Base-by-base conservation (phyloP, 2,329 filamentous ascomycete genomes). In the Verticillium dahliae region DNA sequence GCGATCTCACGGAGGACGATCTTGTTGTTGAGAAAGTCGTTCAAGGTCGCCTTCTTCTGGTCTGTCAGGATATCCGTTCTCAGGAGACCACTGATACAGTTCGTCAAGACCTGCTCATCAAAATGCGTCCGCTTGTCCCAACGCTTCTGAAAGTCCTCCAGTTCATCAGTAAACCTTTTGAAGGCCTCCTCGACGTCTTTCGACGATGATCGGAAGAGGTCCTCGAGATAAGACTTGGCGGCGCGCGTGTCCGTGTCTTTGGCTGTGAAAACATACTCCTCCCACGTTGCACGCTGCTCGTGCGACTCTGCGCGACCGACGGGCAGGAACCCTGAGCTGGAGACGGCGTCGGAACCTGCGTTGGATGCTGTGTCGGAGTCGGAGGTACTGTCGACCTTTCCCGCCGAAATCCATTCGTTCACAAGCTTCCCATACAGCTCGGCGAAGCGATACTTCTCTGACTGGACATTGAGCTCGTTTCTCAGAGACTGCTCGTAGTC, bases 401-500 rank as follows among this genome's bases (percentile, higher is more conserved):
- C 70, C 11, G 72, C 69, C 1, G 74, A 72, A 58, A 86, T 71
- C 78, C 82, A 85, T 65, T 85, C 82, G 0, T 76, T 81, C 13
- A 85, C 80, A 31, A 88, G 70, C 45, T 78, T 70, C 18, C 81
- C 80, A 68, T 86, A 87, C 37, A 88, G 75, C 6, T 77, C 74
- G 0, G 84, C 84, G 67, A 85, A 83, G 18, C 82, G 76, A 65
- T 85, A 80, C 62, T 81, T 84, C 57, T 79, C 75, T n/a, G 77
- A 77, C 65, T 84, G 76, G n/a, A 79, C 73, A 14, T 75, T 69
- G 5, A 87, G 65, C 38, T 80, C 77, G 33, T 75, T 69, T 38
- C 77, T 71, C n/a, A 87, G 67, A 31, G 76, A 72, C 14, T 70
- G 65, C 64, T 85, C 78, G 71, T 80, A 84, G 54, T 77, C 75